A percentile compares a stretch with the other conserved stretches of the same genome.
These are phyloP conservation scores for Lentinula boryana DNA, from an alignment of 768 basidiomycete genomes.

Conservation along the genomic window DNA sequence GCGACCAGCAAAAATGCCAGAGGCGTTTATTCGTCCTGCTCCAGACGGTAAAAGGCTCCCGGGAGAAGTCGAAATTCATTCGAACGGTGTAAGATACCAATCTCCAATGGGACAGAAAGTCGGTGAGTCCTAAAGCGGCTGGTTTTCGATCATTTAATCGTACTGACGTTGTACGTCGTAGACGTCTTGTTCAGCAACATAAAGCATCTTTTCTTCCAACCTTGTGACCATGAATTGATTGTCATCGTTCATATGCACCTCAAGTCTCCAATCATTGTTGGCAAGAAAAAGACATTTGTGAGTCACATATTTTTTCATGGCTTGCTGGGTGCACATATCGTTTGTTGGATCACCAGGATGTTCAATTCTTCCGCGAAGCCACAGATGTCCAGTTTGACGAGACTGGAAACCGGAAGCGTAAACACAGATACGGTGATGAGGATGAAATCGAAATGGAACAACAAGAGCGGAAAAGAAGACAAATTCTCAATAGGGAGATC, in stretches of 20 bases:
- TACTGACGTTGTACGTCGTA: conserved; percentile 22
- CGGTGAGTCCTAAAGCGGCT: conserved; percentile 43
- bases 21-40: conserved; percentile 91
- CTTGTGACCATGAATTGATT: conserved; percentile 92
- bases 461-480: conserved; percentile 87
- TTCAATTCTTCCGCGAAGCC: conserved; percentile 98
- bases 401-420: conserved; percentile 97
- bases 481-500: conserved; percentile 89
- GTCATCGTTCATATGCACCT: conserved; percentile 93
- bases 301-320: conserved; percentile 17
- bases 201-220: conserved; percentile 98
- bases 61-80: conserved; percentile 98
- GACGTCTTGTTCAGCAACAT: conserved; percentile 96
- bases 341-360: conserved; percentile 50
- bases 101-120: conserved; percentile 88
- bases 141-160: not conserved
- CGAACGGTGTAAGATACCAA: conserved; percentile 92
- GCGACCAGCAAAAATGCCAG: conserved; percentile 78
- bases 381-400: conserved; percentile 98
- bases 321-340: not conserved
- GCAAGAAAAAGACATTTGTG: conserved; percentile 96
- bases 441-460: conserved; percentile 99
- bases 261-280: conserved; percentile 95
- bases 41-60: conserved; percentile 92
- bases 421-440: conserved; percentile 95